Base-by-base conservation (phyloP, 768 basidiomycete species). In the Melanogaster broomeanus region DNA sequence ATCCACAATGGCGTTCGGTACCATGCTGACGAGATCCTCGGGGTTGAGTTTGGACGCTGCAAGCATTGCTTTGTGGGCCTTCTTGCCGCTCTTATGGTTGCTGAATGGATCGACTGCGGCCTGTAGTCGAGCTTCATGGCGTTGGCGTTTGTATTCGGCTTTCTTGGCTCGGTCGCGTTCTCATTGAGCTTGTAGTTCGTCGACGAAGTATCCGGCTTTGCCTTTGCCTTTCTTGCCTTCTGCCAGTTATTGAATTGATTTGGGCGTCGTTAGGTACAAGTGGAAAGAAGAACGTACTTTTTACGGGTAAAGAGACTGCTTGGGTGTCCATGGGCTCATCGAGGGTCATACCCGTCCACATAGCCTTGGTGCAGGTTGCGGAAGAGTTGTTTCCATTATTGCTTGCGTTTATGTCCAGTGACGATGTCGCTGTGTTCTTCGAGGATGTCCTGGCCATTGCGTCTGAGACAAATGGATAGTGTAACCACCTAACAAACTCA, bases 81-180 rank as follows among this genome's bases (percentile, higher is more conserved):
- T 87, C 68, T 84, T 85, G 2, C 85, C 83, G 35, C 83, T 81
- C 64, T 83, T 85, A 59, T 84, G 78, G n/a, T 56, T 56, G 7
- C 76, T 58, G n/a, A 84, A 67, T 0, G 87, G 86, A 60, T 93
- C 88, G 2, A 84, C 74, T 12, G 82, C 82, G 0, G 72, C 72
- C 16, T 79, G 73, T 2, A 86, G 70, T 11, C 80, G 80, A 13
- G 78, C 83, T 3, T 78, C 67, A 1, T 74, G 78, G 1, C 92
- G 84, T 15, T 78, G 74, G 2, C 73, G 77, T 65, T 92, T 96
- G 61, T 74, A 66, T 50, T 85, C 83, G 0, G 91, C 91, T 65
- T 97, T 98, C 73, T 85, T 88, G 45, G 75, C 71, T 2, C 93
- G 90, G 63, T 98, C 95, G 42, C 79, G 79, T 40, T 83, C 80